Base-by-base conservation (phyloP, 257 asterid species). In the Fraxinus cuspidata region DNA sequence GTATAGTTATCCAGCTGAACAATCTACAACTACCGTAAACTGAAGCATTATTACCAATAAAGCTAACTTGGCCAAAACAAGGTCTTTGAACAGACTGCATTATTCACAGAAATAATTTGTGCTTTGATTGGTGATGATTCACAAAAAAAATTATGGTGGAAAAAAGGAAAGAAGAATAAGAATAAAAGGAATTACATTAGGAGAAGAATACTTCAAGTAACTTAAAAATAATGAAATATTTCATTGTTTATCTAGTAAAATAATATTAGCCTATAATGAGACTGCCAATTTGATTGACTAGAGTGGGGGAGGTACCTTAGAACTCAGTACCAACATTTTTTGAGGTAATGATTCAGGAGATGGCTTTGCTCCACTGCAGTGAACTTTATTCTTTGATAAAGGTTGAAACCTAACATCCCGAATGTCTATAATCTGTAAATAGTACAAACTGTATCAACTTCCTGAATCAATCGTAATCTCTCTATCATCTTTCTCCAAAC, bases 291-390 rank as follows among this genome's bases (percentile, higher is more conserved):
- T 25, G 21, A 70, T 79, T 72, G 28, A 29, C 5, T 66, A 65
- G 38, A 47, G 81, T 44, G 44, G 15, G 60, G 77, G 64, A 66
- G 73, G 21, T 89, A 91, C 99, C 92, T 90, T 92, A 72, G 97
- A 89, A 69, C 90, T 87, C 65, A 96, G 92, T 77, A 89, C 85
- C 90, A 96, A 88, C 53, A 96, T 64, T 65, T 89, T 85, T 82
- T 87, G 86, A 79, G 98, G 97, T 37, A 71, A 68, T 19, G 88
- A 63, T 76, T 71, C 84, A 74, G 74, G 47, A 71, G 96, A 83
- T 66, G 99, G 96, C 85, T 90, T 96, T 65, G 98, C 98, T 80
- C 98, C 98, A 77, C 77, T 78, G 81, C 99, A 96, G 80, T 90
- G 95, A 81, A 96, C 98, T 88, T 87, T 87, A 83, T 81, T 79